Conservation (phyloP, 2,329 filamentous ascomycete species). For the Torrubiella hemipterigena region DNA sequence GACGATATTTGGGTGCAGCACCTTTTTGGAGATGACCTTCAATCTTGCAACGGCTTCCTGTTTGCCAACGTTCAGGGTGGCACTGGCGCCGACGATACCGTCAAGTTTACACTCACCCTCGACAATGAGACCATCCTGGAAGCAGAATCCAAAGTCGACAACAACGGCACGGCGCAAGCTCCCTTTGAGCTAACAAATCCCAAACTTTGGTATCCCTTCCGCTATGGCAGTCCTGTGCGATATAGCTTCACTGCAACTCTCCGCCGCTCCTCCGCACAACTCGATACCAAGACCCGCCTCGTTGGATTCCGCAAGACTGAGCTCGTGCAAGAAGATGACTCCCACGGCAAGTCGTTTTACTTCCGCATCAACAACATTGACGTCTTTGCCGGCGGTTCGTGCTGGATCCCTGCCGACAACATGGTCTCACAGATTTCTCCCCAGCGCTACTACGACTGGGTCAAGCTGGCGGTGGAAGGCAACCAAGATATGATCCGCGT, state of each 20-base stretch:
- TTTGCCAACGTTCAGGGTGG: slow-evolving; percentile 35
- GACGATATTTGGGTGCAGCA: slow-evolving; percentile 50
- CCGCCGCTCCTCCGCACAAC: slow-evolving; percentile 21
- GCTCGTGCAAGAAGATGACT: slow-evolving; percentile 40
- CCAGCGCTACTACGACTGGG: slow-evolving; percentile 55
- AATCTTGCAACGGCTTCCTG: slow-evolving; percentile 34
- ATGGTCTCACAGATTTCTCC: slow-evolving; percentile 56
- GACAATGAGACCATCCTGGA: background rate
- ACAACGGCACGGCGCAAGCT: background rate
- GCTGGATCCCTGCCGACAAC: slow-evolving; percentile 71
- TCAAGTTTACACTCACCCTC: slow-evolving; percentile 26
- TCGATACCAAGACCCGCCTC: slow-evolving; percentile 43
- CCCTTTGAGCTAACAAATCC: slow-evolving; percentile 35
- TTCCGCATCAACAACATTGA: slow-evolving; percentile 63
- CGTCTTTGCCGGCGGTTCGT: slow-evolving; percentile 62
- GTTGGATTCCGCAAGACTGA: slow-evolving; percentile 52
- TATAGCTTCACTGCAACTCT: slow-evolving; percentile 45
- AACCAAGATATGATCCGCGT: slow-evolving; percentile 60
- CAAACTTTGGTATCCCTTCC: slow-evolving; percentile 57
- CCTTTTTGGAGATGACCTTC: slow-evolving; percentile 39
- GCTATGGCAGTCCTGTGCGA: slow-evolving; percentile 57
- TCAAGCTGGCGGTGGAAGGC: slow-evolving; percentile 56
- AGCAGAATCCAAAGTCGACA: background rate
- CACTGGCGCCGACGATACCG: slow-evolving; percentile 16
- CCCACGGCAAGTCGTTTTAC: slow-evolving; percentile 60